Percentiles rank a stretch among this genome's conserved stretches.
Evolutionary conservation across 2,329 filamentous ascomycete genomes (phyloP).

Genomic region (Monascus ruber): DNA sequence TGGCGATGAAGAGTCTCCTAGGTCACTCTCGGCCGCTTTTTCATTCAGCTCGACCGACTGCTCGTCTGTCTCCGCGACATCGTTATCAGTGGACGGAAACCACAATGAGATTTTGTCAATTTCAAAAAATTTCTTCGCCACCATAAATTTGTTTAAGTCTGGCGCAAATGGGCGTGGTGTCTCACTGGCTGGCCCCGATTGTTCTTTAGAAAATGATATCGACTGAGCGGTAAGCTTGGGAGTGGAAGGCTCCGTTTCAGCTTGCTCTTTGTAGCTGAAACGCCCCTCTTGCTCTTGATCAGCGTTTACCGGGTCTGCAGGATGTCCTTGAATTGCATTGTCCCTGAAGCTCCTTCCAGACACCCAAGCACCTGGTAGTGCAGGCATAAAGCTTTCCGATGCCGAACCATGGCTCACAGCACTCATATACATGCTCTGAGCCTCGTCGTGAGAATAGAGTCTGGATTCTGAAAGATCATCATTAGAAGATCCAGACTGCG

Average conservation of each 20-base stretch:
- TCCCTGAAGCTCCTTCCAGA: neutral
- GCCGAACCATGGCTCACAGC: conserved; percentile 39
- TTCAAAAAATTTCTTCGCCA: conserved; percentile 23
- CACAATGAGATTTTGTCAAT: conserved; percentile 26
- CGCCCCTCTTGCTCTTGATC: conserved; percentile 1
- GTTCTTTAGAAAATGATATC: conserved; percentile 5
- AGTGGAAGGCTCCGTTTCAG: conserved; percentile 14
- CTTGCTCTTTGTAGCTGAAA: conserved; percentile 2
- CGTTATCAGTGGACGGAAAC: conserved; percentile 18
- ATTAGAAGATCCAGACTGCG: conserved; percentile 11
- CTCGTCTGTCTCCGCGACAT: conserved; percentile 3
- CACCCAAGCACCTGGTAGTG: conserved; percentile 34
- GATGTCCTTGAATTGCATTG: conserved; percentile 13
- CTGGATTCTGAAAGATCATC: conserved; percentile 36
- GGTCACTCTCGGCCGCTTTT: conserved; percentile 7
- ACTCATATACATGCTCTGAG: conserved; percentile 44
- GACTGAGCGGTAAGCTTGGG: conserved; percentile 17
- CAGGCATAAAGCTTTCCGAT: conserved; percentile 16
- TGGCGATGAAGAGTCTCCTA: conserved; percentile 10
- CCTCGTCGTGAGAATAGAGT: conserved; percentile 38
- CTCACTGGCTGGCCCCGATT: conserved; percentile 2
- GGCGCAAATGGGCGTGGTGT: neutral
- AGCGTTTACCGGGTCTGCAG: conserved; percentile 3
- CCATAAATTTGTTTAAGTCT: conserved; percentile 12
- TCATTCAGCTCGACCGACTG: conserved; percentile 4